phyloP scores from a whole-genome alignment of 1,139 yeast species.

The Citeromyces hawaiiensis region DNA sequence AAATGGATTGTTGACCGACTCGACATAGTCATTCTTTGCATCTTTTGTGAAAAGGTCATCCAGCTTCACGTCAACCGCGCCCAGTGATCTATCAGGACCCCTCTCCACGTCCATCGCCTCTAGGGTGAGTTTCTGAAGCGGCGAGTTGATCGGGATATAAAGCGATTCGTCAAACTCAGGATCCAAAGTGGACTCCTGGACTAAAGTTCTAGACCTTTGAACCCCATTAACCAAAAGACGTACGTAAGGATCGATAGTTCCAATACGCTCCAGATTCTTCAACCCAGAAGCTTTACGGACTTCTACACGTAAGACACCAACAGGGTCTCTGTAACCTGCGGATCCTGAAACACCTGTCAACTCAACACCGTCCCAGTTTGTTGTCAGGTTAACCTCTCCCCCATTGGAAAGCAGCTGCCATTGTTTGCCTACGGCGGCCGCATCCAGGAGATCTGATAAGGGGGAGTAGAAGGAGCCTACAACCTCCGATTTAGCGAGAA shows the following conservation, averaged over 20 bases:
- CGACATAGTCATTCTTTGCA: constrained; percentile 53
- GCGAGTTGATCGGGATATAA: constrained; percentile 69
- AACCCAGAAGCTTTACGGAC: constrained; percentile 60
- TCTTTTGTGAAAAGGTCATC: constrained; percentile 56
- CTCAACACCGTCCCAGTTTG: constrained; percentile 81
- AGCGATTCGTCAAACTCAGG: constrained; percentile 83
- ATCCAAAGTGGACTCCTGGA: constrained; percentile 51
- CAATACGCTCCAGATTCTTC: constrained; percentile 76
- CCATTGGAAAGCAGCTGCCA: constrained; percentile 61
- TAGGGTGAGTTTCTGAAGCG: constrained; percentile 67
- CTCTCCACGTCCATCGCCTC: constrained; percentile 90
- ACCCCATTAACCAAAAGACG: constrained; percentile 69
- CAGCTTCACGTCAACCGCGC: constrained; percentile 61
- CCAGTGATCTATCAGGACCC: constrained; percentile 75
- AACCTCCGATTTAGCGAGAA: constrained; percentile 50
- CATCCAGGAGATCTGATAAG: constrained; percentile 61
- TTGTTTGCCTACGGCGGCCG: constrained; percentile 62
- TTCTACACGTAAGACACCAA: constrained; percentile 77
- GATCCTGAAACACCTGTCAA: constrained; percentile 48
- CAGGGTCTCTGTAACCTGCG: constrained; percentile 80
- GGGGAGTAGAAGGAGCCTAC: constrained; percentile 52
- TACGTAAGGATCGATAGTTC: constrained; percentile 86
- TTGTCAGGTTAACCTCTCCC: constrained; percentile 60
- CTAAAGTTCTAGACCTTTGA: constrained; percentile 64
- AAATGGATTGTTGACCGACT: constrained; percentile 40